phyloP scores from a whole-genome alignment of 2,329 filamentous ascomycete genomes.

The Diaporthe vexans region DNA sequence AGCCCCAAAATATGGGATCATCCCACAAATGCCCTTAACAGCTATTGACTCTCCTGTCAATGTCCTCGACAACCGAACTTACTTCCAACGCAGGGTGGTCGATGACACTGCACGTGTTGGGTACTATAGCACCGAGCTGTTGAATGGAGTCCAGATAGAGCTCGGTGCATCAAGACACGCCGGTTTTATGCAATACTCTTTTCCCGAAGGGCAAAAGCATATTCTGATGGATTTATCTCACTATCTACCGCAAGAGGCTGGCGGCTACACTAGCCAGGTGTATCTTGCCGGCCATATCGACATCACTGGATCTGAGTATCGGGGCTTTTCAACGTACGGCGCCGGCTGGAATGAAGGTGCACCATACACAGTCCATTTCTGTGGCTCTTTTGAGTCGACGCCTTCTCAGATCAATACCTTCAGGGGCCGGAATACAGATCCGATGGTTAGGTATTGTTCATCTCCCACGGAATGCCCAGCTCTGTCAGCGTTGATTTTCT shows the following conservation, averaged over 20 bases:
- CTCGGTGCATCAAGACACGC: constrained; percentile 63
- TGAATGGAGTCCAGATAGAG: constrained; percentile 63
- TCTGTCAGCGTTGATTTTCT: constrained; percentile 55
- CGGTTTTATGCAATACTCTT: constrained; percentile 67
- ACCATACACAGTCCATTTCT: constrained; percentile 59
- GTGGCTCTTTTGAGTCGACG: constrained; percentile 56
- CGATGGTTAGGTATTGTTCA: constrained; percentile 51
- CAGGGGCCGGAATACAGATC: constrained; percentile 61
- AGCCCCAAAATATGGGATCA: constrained; percentile 70
- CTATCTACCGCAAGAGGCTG: constrained; percentile 58
- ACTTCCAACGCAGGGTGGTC: constrained; percentile 58
- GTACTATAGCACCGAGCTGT: constrained; percentile 65
- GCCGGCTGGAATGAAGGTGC: constrained; percentile 61
- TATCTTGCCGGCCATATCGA: constrained; percentile 52
- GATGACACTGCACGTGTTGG: constrained; percentile 64
- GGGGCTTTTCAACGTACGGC: constrained; percentile 61
- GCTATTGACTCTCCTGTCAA: constrained; percentile 56
- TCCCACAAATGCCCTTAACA: constrained; percentile 62
- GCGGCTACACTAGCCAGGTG: constrained; percentile 57
- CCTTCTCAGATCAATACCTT: constrained; percentile 55
- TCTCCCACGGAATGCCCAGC: constrained; percentile 61
- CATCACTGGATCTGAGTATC: constrained; percentile 54
- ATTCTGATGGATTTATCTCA: constrained; percentile 64
- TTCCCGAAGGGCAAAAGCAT: constrained; percentile 57
- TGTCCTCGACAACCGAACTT: constrained; percentile 62